Base-by-base conservation (phyloP, 2,329 filamentous ascomycete genomes). In the Dactylellina parvicollis region DNA sequence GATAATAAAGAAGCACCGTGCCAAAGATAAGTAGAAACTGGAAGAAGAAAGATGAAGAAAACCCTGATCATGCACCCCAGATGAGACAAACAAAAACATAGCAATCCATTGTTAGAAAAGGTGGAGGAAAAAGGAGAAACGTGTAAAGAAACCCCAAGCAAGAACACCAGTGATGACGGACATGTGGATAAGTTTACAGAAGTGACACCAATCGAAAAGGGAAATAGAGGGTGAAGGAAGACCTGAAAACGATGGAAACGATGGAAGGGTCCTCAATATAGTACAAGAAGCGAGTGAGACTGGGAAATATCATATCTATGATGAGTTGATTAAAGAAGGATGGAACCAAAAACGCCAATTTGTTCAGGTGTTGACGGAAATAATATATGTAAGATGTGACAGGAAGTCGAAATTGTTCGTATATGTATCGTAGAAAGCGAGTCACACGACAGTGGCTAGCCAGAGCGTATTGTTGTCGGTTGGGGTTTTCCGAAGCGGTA, bases 241-340 rank as follows among this genome's bases (percentile, higher is more conserved):
- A 54, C 28, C 20, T 36, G 18, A 56, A 44, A 32, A 12, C 14
- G 26, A 28, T n/a, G 46, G 24, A 22, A 55, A 36, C 5, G 36
- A 38, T 16, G 4, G 22, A 10, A 54, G 34, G n/a, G n/a, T n/a
- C n/a, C n/a, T n/a, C 16, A 52, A 14, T 71, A 71, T 54, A 30
- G 24, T 71, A 62, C 56, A 71, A 56, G 49, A 56, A 60, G 40
- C 64, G 64, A 60, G 64, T 38, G 62, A 54, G 26, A 42, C 40
- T 20, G 40, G 16, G 22, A 32, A 60, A 57, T 18, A 47, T 57
- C 34, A 60, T 30, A 22, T 69, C 46, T 69, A 69, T 59, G 7
- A 22, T 34, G 22, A 16, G n/a, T 9, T 46, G 34, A 60, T 40
- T n/a, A 52, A 24, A 28, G 24, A 8, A 40, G 22, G 22, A 50